Base-by-base conservation (phyloP, 169 alveolate species). In the Plasmodium gallinaceum region DNA sequence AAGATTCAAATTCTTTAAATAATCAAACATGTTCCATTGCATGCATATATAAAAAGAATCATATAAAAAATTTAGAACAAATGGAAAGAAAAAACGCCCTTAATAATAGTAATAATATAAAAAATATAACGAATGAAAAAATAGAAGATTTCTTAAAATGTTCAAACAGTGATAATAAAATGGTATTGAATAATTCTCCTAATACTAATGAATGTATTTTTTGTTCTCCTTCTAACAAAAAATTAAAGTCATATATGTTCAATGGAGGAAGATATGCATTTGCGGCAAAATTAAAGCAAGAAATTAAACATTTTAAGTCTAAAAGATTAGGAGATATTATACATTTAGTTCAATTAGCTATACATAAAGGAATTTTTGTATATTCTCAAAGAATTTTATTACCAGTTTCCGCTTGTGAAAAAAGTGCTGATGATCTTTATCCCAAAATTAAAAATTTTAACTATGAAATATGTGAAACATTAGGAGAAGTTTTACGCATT, bases 251-350 rank as follows among this genome's bases (percentile, higher is more conserved):
- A 18, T 71, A 89, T 74, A 93, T 75, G 72, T 94, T 94, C 45
- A 92, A 88, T 51, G 96, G 96, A 22, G 96, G 96, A 7, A 48
- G 96, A 16, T 94, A 94, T 66, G 96, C 96, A 7, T 94, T 94
- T 61, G 96, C 96, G 0, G 96, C 93, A 39, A 88, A 94, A 20
- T 57, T 94, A 58, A 74, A 91, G 22, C 69, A 92, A 37, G 78
- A 89, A 73, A 94, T 94, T n/a, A 80, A 87, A 12, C 94, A 93
- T 43, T 94, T 94, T 90, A 78, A 88, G 20, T 73, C 92, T 4
- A 94, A 92, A 94, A 74, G 96, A 5, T 52, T 94, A 46, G 96
- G 96, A 14, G 95, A 94, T 57, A 93, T 94, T 66, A 93, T 94
- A 7, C 96, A 94, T 73, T 66, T 94, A 71, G 96, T 94, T 0